Evolutionary conservation across 225 moss, liverwort and hornwort species (phyloP).

Genomic region (Polytrichum commune): DNA sequence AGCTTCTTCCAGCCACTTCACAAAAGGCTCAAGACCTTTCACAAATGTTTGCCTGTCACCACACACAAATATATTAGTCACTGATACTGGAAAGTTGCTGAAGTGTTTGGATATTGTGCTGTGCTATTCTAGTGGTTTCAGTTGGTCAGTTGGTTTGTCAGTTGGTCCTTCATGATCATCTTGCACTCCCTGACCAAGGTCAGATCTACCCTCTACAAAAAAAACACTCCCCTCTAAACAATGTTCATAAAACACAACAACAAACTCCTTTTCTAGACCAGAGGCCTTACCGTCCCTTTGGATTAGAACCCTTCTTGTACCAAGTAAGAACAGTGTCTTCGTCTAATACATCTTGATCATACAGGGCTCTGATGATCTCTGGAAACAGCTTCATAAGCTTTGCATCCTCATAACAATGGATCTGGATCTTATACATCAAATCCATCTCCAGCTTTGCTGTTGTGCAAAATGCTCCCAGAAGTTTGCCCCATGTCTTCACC

Average conservation of each 20-base stretch:
- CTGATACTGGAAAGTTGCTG: too few species aligned
- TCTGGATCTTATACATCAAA: constrained; percentile 86
- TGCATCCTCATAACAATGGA: constrained; percentile 92
- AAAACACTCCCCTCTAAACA: too few species aligned
- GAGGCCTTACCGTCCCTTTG: constrained; percentile 77
- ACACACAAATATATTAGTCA: neutral
- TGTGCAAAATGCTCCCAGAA: constrained; percentile 85
- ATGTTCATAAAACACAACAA: too few species aligned
- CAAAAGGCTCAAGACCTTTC: constrained; percentile 89
- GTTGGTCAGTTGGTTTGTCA: too few species aligned
- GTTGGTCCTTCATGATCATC: too few species aligned
- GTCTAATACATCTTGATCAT: constrained; percentile 90
- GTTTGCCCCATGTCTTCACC: constrained; percentile 98
- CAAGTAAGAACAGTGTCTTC: constrained; percentile 91
- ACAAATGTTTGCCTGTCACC: constrained; percentile 83
- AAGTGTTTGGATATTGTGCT: too few species aligned
- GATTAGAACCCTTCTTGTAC: constrained; percentile 92
- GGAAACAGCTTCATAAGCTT: constrained; percentile 98
- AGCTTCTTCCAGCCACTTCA: constrained; percentile 96
- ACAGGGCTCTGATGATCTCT: constrained; percentile 86
- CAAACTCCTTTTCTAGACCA: too few species aligned
- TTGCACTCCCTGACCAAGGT: too few species aligned
- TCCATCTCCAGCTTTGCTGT: constrained; percentile 89
- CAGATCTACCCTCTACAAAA: too few species aligned
- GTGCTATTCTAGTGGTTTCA: too few species aligned